These are phyloP conservation scores for Leccinum longicurvipes DNA, from an alignment of 768 basidiomycete genomes.

Conservation along the genomic window DNA sequence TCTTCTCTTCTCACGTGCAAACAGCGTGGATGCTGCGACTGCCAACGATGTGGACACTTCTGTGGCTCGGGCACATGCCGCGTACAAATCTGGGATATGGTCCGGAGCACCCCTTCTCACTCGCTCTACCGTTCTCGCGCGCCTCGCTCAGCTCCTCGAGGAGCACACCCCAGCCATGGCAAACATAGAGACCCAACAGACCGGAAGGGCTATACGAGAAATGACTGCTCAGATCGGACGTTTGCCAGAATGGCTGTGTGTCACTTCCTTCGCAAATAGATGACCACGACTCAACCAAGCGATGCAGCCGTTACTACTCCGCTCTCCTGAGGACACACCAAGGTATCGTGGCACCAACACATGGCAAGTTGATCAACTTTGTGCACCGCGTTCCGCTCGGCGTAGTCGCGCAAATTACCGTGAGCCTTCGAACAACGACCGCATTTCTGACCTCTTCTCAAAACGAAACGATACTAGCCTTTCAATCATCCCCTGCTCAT, in stretches of 20 bases:
- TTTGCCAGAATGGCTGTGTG: conserved; percentile 85
- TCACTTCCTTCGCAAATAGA: conserved; percentile 5
- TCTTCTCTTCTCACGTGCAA: neutral
- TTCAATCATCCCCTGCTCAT: conserved; percentile 91
- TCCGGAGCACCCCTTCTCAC: conserved; percentile 54
- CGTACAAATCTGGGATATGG: conserved; percentile 70
- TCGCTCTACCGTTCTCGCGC: conserved; percentile 64
- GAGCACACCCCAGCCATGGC: conserved; percentile 57
- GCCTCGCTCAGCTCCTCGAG: conserved; percentile 62
- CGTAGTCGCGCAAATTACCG: conserved; percentile 87
- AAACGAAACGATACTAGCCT: conserved; percentile 44
- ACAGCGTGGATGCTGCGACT: conserved; percentile 55
- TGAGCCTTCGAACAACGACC: conserved; percentile 29
- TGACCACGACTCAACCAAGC: conserved; percentile 1
- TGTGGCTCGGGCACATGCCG: conserved; percentile 52
- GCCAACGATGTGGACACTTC: conserved; percentile 48
- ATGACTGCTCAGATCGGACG: conserved; percentile 77
- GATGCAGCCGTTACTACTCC: conserved; percentile 67
- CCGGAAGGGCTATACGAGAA: conserved; percentile 78
- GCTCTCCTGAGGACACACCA: conserved; percentile 71
- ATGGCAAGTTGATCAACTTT: conserved; percentile 76
- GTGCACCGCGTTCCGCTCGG: conserved; percentile 78
- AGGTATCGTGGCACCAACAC: conserved; percentile 69
- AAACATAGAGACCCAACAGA: conserved; percentile 67
- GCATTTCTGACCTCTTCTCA: neutral